Evolutionary conservation across 495 filamentous ascomycete species (phyloP), one percentile per base, ranked within the genome.

Genomic region (Aspergillus incahuasiensis): DNA sequence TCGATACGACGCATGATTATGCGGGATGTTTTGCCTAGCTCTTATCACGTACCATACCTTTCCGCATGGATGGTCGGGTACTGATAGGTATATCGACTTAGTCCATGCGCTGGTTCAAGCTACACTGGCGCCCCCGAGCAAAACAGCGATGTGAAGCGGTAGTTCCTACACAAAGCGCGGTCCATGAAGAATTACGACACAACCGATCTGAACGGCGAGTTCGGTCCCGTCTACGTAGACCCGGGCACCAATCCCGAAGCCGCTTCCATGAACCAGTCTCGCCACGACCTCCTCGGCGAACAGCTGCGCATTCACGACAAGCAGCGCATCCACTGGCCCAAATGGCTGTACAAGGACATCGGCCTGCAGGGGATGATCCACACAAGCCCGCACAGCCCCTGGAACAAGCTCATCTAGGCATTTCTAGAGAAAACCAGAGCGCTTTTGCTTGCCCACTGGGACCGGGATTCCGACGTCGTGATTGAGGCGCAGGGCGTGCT

Each of bases 331-430:
- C 69, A 71, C 57, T 86, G 82, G 83, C 77, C 70, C 40, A 86
- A 86, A 61, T 86, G 82, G 83, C 63, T 82, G 0, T 86, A 86
- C 67, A 86, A 86, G 48, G 82, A 87, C 55, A 81, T 86, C 55
- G 82, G 82, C 4, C 74, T 79, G 42, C 82, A 86, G 64, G 83
- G 83, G 16, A 85, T 87, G 82, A 71, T 84, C 12, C 72, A 82
- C 53, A 68, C 76, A 7, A 66, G 64, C 46, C 77, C 80, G 0
- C 47, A 74, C 32, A 74, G 72, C 43, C 64, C 69, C 24, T 86
- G 78, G 63, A 82, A 81, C 60, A 68, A 68, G 38, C 70, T 74
- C 0, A 68, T 84, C 43, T 46, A 68, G 30, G 71, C 77, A 0
- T 83, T 85, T 65, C 62, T 85, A 0, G 71, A 72, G 32, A 84